These are phyloP conservation scores for Botryotinia calthae DNA, from an alignment of 2,329 filamentous ascomycete genomes.

Conservation along the genomic window DNA sequence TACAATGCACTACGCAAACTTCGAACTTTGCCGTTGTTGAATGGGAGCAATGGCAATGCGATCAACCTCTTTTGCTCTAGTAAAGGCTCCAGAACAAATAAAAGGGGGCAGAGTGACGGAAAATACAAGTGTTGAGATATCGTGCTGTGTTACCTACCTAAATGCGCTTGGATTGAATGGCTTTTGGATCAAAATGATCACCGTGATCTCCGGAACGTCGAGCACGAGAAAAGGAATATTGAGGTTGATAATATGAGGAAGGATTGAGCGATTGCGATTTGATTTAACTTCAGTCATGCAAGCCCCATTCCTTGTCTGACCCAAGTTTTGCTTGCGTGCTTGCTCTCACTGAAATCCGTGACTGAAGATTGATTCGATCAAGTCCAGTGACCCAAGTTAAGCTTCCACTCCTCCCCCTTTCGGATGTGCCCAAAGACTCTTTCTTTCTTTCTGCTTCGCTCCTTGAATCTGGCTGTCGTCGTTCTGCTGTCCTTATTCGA, in stretches of 20 bases:
- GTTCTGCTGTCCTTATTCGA: conserved; percentile 2
- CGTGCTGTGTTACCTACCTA: conserved; percentile 15
- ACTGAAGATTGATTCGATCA: conserved; percentile 2
- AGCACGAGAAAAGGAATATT: conserved; percentile 10
- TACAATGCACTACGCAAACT: conserved; percentile 17
- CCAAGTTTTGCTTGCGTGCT: not conserved
- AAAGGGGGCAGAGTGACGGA: not conserved
- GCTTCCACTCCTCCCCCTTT: not conserved
- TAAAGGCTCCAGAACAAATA: not conserved
- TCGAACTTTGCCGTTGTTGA: conserved; percentile 8
- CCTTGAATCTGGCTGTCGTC: not conserved
- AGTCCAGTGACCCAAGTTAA: conserved; percentile 3
- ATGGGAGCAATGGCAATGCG: not conserved
- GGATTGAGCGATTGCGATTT: conserved; percentile 18
- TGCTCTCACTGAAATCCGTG: not conserved
- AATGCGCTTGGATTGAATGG: conserved; percentile 8
- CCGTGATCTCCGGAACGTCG: conserved; percentile 11
- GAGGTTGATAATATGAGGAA: conserved; percentile 3
- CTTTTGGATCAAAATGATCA: conserved; percentile 5
- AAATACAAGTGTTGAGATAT: conserved; percentile 9
- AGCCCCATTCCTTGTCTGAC: conserved; percentile 7
- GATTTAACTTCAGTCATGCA: conserved; percentile 1
- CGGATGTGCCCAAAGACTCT: not conserved
- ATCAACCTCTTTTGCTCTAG: conserved; percentile 2
- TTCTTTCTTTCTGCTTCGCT: not conserved